Percentiles rank a stretch among this genome's conserved stretches.
Conservation (phyloP, 2,329 filamentous ascomycete species). For the Pseudocercospora cruenta region DNA sequence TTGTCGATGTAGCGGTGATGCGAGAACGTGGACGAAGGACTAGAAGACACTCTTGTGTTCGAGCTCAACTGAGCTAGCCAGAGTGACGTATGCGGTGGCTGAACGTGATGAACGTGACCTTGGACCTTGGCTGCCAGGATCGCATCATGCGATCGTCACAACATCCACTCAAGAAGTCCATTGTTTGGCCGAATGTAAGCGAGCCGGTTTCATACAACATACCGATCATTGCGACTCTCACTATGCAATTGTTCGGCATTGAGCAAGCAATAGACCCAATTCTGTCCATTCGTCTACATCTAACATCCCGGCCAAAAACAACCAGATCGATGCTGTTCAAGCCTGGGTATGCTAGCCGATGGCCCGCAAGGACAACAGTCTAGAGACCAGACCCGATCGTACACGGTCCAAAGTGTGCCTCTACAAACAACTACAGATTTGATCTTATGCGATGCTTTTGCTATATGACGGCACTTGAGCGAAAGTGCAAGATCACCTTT, state of each 20-base stretch:
- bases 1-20: conserved; percentile 9
- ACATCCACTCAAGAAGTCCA: neutral
- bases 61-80: neutral
- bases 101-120: neutral
- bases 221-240: neutral
- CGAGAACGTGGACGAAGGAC: neutral
- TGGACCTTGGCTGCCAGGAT: neutral
- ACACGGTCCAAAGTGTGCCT: too few relatives aligned
- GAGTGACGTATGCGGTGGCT: neutral
- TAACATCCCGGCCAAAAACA: too few relatives aligned
- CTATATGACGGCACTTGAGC: neutral
- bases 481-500: neutral
- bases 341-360: too few relatives aligned
- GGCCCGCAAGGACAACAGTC: too few relatives aligned
- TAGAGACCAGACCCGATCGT: too few relatives aligned
- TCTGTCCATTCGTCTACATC: too few relatives aligned
- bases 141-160: neutral
- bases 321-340: too few relatives aligned
- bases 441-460: too few relatives aligned
- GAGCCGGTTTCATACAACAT: neutral
- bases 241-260: too few relatives aligned
- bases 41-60: neutral
- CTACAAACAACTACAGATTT: neutral
- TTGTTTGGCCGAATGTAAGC: neutral
- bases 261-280: too few relatives aligned